A percentile compares a stretch with the other conserved stretches of the same genome.
phyloP scores from a whole-genome alignment of 2,329 filamentous ascomycete species.

The Fusarium luffae region DNA sequence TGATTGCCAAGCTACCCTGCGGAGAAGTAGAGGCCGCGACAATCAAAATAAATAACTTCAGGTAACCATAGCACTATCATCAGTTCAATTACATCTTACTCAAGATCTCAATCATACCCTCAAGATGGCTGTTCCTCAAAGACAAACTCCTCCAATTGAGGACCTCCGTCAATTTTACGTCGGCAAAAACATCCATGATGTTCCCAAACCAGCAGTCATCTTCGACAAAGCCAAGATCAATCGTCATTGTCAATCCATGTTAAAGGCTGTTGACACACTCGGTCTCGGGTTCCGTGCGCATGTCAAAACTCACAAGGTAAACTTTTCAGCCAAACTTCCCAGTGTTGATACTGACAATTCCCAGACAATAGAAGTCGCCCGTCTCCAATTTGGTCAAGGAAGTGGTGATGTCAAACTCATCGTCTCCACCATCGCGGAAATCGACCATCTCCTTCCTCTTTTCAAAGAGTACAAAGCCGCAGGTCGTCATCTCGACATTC shows the following conservation, averaged over 20 bases:
- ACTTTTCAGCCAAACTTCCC: too few relatives aligned
- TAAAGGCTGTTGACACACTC: slow-evolving; percentile 59
- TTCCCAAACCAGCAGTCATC: slow-evolving; percentile 67
- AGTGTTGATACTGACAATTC: fast-evolving
- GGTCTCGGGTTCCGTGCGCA: slow-evolving; percentile 69
- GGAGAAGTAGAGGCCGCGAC: not conserved
- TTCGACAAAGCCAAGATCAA: slow-evolving; percentile 65
- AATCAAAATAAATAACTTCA: not conserved
- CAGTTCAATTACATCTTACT: too few relatives aligned
- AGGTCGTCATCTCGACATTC: slow-evolving; percentile 50
- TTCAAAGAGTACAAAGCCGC: slow-evolving; percentile 54
- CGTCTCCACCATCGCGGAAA: slow-evolving; percentile 68
- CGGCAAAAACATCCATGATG: slow-evolving; percentile 38
- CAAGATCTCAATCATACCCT: too few relatives aligned
- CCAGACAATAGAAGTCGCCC: slow-evolving; percentile 65
- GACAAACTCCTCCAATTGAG: slow-evolving; percentile 13
- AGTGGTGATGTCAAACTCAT: slow-evolving; percentile 61
- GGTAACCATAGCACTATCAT: too few relatives aligned
- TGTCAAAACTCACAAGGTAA: slow-evolving; percentile 74
- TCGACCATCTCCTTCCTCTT: slow-evolving; percentile 63
- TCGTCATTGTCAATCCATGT: slow-evolving; percentile 68
- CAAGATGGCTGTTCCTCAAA: slow-evolving; percentile 40
- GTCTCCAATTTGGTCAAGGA: slow-evolving; percentile 63
- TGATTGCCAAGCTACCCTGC: not conserved
- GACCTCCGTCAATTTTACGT: slow-evolving; percentile 43